phyloP scores from a whole-genome alignment of 2,329 filamentous ascomycete species.

The Microdochium bolleyi region DNA sequence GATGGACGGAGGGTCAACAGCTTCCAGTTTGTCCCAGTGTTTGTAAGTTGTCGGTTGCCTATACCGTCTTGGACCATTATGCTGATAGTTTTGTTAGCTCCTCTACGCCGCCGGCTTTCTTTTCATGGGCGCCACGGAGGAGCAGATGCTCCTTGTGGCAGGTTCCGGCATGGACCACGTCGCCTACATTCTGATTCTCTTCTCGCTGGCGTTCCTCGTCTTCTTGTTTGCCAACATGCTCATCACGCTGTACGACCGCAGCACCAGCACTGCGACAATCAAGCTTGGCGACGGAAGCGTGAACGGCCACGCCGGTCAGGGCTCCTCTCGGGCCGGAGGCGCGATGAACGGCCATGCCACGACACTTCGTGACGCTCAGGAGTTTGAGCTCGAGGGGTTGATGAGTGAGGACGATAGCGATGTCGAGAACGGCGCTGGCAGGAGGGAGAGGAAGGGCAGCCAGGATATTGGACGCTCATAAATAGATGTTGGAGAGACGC shows the following conservation, averaged over 20 bases:
- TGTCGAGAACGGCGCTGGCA: not conserved
- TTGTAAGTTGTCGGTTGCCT: constrained; percentile 42
- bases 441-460: not conserved
- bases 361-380: constrained; percentile 67
- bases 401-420: constrained; percentile 80
- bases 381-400: constrained; percentile 87
- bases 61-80: not conserved
- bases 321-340: constrained; percentile 19
- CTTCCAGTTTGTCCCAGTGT: constrained; percentile 63
- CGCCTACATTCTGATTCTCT: constrained; percentile 85
- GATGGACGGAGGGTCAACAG: constrained; percentile 61
- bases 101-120: constrained; percentile 89
- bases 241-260: constrained; percentile 71
- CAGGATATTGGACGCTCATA: not conserved
- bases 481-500: too few species aligned
- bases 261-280: constrained; percentile 26
- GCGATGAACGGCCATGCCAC: constrained; percentile 15
- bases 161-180: constrained; percentile 76
- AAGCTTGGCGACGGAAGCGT: constrained; percentile 31
- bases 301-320: constrained; percentile 37
- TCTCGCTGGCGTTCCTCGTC: constrained; percentile 79
- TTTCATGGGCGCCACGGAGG: constrained; percentile 96
- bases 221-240: constrained; percentile 91
- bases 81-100: constrained; percentile 45
- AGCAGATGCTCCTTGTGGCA: constrained; percentile 79